Evolutionary conservation across 129 eudicot genomes (phyloP), one percentile per base, ranked within the genome.

Genomic region (Heracleum sosnowskyi): DNA sequence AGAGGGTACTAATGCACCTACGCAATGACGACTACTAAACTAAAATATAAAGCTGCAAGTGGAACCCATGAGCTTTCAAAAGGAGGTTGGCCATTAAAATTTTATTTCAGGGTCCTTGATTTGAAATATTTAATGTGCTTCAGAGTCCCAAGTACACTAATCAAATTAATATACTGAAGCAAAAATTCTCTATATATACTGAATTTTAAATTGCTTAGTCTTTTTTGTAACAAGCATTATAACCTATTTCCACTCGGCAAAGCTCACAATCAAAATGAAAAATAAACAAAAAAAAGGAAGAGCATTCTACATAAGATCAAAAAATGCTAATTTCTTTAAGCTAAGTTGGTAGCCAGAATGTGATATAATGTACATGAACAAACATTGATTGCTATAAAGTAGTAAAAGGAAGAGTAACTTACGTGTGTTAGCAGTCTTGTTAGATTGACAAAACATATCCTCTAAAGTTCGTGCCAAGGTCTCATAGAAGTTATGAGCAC

Each of bases 401-500:
- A 69, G 45, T 24, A 75, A 74, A 57, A 75, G 55, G 42, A 74
- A 74, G 31, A 79, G 40, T 24, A 88, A 82, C 92, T 85, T 80
- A 94, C 98, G 37, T 84, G 79, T 79, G 16, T 83, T 78, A 73
- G 40, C 39, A 55, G 82, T 16, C 7, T 72, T 82, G 81, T 76
- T 77, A 71, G 88, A 83, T 77, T 75, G 79, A 70, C 77, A 81
- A 70, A 95, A 95, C 99, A 95, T 95, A 62, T n/a, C n/a, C n/a
- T n/a, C n/a, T n/a, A n/a, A n/a, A n/a, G n/a, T n/a, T n/a, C n/a
- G n/a, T n/a, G n/a, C 92, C 79, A 95, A 83, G 75, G 84, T 87
- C 84, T 88, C 92, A 64, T 95, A 95, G 85, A 90, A 85, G 63
- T 83, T 86, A 95, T n/a, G n/a, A n/a, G n/a, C n/a, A n/a, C n/a